Percentiles rank a stretch among this genome's conserved stretches.
These are phyloP conservation scores for Pseudogymnoascus sp. DNA, from an alignment of 2,329 filamentous ascomycete species.

Conservation along the genomic window DNA sequence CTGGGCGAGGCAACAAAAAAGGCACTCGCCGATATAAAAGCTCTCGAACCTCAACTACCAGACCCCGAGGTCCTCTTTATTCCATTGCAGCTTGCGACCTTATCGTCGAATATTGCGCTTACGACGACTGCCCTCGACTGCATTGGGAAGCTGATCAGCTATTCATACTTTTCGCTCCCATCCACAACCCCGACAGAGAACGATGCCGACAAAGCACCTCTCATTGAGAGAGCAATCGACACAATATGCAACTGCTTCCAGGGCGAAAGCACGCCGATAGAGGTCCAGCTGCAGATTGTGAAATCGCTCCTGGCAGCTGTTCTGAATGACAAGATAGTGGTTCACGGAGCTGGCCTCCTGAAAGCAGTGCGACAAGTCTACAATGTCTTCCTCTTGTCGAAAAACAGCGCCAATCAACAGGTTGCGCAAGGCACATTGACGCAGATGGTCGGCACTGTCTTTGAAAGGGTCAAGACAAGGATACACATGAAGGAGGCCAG, in stretches of 20 bases:
- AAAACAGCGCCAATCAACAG: constrained; percentile 89
- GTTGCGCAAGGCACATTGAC: constrained; percentile 94
- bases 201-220: constrained; percentile 48
- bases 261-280: constrained; percentile 82
- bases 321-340: constrained; percentile 96
- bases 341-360: constrained; percentile 88
- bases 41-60: constrained; percentile 70
- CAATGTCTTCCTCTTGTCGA: constrained; percentile 95
- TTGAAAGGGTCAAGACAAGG: constrained; percentile 83
- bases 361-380: constrained; percentile 98
- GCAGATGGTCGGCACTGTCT: constrained; percentile 98
- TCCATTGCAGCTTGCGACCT: constrained; percentile 82
- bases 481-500: constrained; percentile 81
- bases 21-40: constrained; percentile 78
- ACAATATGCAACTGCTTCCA: constrained; percentile 99
- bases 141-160: constrained; percentile 97
- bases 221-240: constrained; percentile 96
- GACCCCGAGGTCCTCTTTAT: constrained; percentile 89
- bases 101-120: constrained; percentile 74
- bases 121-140: constrained; percentile 90
- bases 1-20: constrained; percentile 73
- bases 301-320: constrained; percentile 94
- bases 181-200: constrained; percentile 34
- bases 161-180: constrained; percentile 88
- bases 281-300: constrained; percentile 95